These are phyloP conservation scores for Niebla homalea DNA, from an alignment of 495 filamentous ascomycete species.

Conservation along the genomic window DNA sequence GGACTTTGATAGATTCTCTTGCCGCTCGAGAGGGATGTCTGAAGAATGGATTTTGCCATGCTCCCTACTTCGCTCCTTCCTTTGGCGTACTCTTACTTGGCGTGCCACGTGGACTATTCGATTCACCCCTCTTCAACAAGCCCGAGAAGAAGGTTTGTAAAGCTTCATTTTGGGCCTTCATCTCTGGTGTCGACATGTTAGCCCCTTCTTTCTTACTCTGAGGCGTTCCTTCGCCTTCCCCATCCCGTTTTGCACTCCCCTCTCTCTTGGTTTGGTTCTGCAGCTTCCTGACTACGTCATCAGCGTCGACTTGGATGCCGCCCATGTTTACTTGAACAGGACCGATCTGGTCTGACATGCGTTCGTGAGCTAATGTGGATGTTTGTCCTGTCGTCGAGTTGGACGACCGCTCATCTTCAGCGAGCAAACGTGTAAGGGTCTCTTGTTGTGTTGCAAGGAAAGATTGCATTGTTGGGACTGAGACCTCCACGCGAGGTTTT, in stretches of 20 bases:
- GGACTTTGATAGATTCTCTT: too few species aligned
- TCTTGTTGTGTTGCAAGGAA: slow-evolving; percentile 67
- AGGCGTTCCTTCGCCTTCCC: slow-evolving; percentile 1
- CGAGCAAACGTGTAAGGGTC: slow-evolving; percentile 51
- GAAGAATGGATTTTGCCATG: too few species aligned
- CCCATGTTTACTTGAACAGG: slow-evolving; percentile 96
- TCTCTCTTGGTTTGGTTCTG: slow-evolving; percentile 30
- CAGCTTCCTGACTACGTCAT: slow-evolving; percentile 82
- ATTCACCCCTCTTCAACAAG: slow-evolving; percentile 42
- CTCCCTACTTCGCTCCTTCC: slow-evolving; percentile 2
- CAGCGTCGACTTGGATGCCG: slow-evolving; percentile 90
- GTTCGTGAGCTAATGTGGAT: slow-evolving; percentile 22
- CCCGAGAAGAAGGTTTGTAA: slow-evolving; percentile 55
- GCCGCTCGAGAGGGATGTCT: too few species aligned
- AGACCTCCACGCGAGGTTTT: slow-evolving; percentile 47
- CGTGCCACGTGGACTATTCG: slow-evolving; percentile 11
- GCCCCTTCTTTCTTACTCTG: slow-evolving; percentile 1
- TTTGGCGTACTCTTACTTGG: slow-evolving; percentile 9
- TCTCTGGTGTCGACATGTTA: slow-evolving; percentile 30
- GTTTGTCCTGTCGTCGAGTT: slow-evolving; percentile 22
- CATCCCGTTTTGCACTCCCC: not conserved
- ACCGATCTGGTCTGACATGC: slow-evolving; percentile 79
- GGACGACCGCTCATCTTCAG: slow-evolving; percentile 35
- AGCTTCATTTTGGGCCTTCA: slow-evolving; percentile 53
- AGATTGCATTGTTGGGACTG: slow-evolving; percentile 60